A percentile compares a stretch with the other conserved stretches of the same genome.
Conservation (phyloP, 805 yeast species). For the Starmerella kuoi region DNA sequence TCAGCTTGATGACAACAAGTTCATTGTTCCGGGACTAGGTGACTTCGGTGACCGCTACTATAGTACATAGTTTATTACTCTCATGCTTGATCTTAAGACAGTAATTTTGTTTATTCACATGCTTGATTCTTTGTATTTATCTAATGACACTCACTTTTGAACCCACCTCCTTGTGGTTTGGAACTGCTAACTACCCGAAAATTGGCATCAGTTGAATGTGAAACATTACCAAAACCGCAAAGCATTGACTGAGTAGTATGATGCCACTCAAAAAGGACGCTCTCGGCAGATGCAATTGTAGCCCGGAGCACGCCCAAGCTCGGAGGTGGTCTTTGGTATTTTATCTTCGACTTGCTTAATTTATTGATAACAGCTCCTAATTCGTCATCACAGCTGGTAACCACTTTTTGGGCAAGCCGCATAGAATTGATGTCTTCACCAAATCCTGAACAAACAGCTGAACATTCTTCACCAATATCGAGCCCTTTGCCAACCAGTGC, state of each 20-base stretch:
- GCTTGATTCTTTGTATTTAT: not conserved
- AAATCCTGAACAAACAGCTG: constrained; percentile 29
- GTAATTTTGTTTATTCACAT: too few relatives aligned
- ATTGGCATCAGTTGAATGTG: not conserved
- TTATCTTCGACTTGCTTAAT: not conserved
- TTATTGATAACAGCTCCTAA: not conserved
- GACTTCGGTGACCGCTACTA: constrained; percentile 98
- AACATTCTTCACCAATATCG: constrained; percentile 13
- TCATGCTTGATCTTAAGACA: too few relatives aligned
- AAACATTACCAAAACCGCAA: constrained; percentile 6
- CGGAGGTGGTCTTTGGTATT: constrained; percentile 4
- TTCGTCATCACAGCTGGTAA: not conserved
- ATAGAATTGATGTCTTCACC: constrained; percentile 32
- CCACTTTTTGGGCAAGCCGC: constrained; percentile 23
- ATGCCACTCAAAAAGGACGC: constrained; percentile 17
- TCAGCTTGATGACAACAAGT: constrained; percentile 71
- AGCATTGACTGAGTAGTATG: constrained; percentile 20
- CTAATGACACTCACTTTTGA: not conserved
- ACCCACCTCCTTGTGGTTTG: constrained; percentile 10
- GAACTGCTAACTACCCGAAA: not conserved
- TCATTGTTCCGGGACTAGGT: constrained; percentile 88
- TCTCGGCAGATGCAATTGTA: not conserved
- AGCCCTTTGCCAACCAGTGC: constrained; percentile 32
- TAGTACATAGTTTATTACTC: constrained; percentile 55
- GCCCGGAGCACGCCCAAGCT: constrained; percentile 16